These are phyloP conservation scores for Aspergillus pseudonomiae DNA, from an alignment of 2,329 filamentous ascomycete species.

Conservation along the genomic window DNA sequence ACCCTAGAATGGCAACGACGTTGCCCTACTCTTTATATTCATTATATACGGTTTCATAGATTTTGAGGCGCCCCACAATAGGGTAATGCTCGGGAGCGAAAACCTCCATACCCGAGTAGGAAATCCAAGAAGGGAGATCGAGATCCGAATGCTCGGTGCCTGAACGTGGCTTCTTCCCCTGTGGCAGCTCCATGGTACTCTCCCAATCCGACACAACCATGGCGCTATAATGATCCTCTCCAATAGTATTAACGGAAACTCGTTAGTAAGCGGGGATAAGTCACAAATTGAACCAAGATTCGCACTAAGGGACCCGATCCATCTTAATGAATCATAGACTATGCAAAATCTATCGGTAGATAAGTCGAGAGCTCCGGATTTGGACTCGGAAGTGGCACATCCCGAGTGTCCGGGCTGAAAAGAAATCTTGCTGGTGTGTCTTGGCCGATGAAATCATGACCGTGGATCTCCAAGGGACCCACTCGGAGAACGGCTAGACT, in stretches of 20 bases:
- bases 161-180: not conserved
- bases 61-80: not conserved
- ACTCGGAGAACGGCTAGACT: not conserved
- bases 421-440: not conserved
- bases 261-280: not conserved
- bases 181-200: not conserved
- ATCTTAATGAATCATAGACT: not conserved
- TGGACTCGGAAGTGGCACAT: not conserved
- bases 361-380: not conserved
- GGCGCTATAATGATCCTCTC: not conserved
- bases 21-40: conserved; percentile 3
- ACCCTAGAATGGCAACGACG: not conserved
- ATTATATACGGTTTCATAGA: not conserved
- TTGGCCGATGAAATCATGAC: not conserved
- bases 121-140: not conserved
- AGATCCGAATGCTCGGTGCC: not conserved
- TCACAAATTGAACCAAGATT: not conserved
- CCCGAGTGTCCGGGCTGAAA: not conserved
- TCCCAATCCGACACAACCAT: too few species aligned
- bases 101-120: not conserved
- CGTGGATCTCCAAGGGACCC: not conserved
- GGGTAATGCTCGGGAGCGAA: not conserved
- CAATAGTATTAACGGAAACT: not conserved
- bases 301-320: not conserved
- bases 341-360: not conserved